Evolutionary conservation across 1,284 basidiomycete species (phyloP), one percentile per base, ranked within the genome.

Genomic region (Microbotryum silenes-acaulis): DNA sequence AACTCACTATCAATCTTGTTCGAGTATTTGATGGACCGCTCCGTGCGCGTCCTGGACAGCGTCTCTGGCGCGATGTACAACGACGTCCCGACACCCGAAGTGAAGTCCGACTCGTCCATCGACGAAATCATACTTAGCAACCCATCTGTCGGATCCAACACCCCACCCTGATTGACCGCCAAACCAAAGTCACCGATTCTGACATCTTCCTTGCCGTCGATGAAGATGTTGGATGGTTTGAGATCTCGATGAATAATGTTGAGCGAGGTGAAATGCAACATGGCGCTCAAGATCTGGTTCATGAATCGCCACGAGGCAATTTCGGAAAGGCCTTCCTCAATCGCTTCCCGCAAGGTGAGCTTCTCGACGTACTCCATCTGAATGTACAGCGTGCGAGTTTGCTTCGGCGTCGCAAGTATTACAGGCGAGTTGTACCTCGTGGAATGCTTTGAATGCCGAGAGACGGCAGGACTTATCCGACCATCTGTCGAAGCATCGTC

Each of bases 181-280:
- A 71, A 63, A 14, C 71, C 71, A 54, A 72, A 72, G 47, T 72
- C 71, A n/a, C 70, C 71, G 42, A 72, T 71, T 9, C 69, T 62
- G 6, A 72, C 70, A 51, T 70, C 67, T 4, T 70, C 71, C 16
- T 68, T 66, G 48, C 51, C 57, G 57, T 71, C 69, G 25, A 72
- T 58, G 58, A 72, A 67, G 33, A 72, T 71, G 58, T 72, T 72
- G 10, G 64, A 68, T 21, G 71, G 71, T 53, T 72, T 72, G 33
- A 72, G 59, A 53, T 72, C 71, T 10, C 71, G 64, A 59, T 72
- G 71, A 23, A 72, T 68, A 46, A 72, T 72, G 63, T 66, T 70
- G 62, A 70, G 66, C 14, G 68, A 70, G 1, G 69, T 72, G 54
- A 68, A 72, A 52, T 71, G 69, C 2, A 65, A 56, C 72, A 73